Evolutionary conservation across 495 filamentous ascomycete species (phyloP).

Genomic region (Hypoxylon cercidicola): DNA sequence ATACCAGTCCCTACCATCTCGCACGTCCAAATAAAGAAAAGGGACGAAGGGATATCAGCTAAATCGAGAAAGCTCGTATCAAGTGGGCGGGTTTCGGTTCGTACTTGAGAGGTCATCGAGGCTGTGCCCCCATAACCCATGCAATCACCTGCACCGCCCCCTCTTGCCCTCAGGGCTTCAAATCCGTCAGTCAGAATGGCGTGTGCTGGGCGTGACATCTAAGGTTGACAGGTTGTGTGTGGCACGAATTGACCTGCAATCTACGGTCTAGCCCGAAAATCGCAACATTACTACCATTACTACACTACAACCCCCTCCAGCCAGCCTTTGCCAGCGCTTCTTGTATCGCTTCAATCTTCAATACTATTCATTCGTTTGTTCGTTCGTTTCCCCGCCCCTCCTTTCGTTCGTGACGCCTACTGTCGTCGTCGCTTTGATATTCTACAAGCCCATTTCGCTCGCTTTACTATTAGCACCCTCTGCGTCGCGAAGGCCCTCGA

Average conservation of each 20-base stretch:
- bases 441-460: constrained; percentile 31
- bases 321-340: constrained; percentile 9
- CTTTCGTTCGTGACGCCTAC: neutral
- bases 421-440: neutral
- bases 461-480: constrained; percentile 11
- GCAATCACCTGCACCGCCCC: too few species aligned
- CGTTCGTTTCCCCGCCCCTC: neutral
- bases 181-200: neutral
- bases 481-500: neutral
- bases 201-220: too few species aligned
- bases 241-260: neutral
- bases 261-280: neutral
- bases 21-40: too few species aligned
- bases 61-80: too few species aligned
- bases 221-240: neutral
- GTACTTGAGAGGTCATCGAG: too few species aligned
- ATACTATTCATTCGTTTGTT: constrained; percentile 13
- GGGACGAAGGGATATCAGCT: too few species aligned
- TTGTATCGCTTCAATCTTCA: neutral
- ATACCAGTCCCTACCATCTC: too few species aligned
- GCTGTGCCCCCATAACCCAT: too few species aligned
- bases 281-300: constrained; percentile 5
- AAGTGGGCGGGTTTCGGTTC: too few species aligned
- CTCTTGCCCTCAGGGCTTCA: neutral
- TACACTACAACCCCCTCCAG: constrained; percentile 1